Evolutionary conservation across 306 rosid genomes (phyloP), one percentile per base, ranked within the genome.

Genomic region (Alnus glutinosa): DNA sequence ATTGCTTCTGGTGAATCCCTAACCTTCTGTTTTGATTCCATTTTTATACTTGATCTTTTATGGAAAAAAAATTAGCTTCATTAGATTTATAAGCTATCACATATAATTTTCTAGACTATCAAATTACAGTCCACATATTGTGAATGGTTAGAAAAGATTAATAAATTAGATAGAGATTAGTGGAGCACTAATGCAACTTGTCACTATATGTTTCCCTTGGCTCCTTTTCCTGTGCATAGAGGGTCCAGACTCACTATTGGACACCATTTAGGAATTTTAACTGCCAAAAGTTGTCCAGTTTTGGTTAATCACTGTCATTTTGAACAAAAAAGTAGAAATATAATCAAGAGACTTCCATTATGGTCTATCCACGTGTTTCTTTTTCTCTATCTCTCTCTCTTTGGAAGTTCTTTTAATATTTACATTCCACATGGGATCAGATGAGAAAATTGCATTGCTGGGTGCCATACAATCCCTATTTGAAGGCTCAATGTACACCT

Each of bases 401-500:
- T 64, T 79, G 75, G 28, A 47, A 28, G 16, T 50, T 77, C 51
- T 70, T 71, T 70, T 73, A 75, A 39, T 71, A 32, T 62, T 71
- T 61, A 16, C 64, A n/a, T 76, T 83, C 19, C 46, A 50, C 75
- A 77, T 64, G 78, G n/a, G 81, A 83, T 85, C 91, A 88, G 91
- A 88, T 87, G 98, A 91, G 81, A 91, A 90, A 78, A 91, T 93
- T 49, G 98, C 94, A 44, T 74, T 93, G 70, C 83, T 93, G 79
- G 98, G 98, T 75, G 98, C 97, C 4, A 91, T 93, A 75, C 98
- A 93, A 85, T 93, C 98, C 73, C 89, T 93, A 58, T 93, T 93
- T 84, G 98, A 93, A 92, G 98, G 98, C 70, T 93, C 98, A 9
- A 91, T 93, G 98, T 91, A 93, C 73, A 93, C 98, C 50, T 93